Conservation (phyloP, 2,329 filamentous ascomycete species). For the Botrytis elliptica region DNA sequence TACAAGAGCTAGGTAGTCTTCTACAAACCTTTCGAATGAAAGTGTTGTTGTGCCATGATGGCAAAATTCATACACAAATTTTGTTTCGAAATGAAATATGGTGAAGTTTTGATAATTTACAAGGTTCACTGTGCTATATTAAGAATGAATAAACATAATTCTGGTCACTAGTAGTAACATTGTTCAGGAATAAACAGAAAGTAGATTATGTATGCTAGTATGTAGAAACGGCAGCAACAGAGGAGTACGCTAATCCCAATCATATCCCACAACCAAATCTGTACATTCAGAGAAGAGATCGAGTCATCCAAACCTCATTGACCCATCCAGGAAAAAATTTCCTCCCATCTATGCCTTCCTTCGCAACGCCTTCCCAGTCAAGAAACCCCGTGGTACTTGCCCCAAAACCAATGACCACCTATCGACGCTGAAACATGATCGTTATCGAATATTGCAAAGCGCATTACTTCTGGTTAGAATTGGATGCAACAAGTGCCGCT, state of each 20-base stretch:
- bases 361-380: background rate
- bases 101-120: background rate
- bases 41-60: too few species aligned
- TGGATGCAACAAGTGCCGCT: too few species aligned
- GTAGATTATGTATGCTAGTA: background rate
- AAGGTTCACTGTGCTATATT: background rate
- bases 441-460: too few species aligned
- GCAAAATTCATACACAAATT: too few species aligned
- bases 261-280: background rate
- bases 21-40: background rate
- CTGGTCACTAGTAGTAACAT: background rate
- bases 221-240: background rate
- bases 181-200: background rate
- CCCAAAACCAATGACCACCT: background rate
- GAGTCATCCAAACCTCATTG: background rate
- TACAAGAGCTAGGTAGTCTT: background rate
- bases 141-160: background rate
- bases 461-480: too few species aligned
- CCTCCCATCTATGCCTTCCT: background rate
- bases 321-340: background rate
- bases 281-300: background rate
- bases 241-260: background rate
- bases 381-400: background rate
- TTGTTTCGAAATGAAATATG: background rate
- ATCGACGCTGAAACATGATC: background rate